Evolutionary conservation across 257 asterid species (phyloP), one percentile per base, ranked within the genome.

Genomic region (Solanum chmielewskii): DNA sequence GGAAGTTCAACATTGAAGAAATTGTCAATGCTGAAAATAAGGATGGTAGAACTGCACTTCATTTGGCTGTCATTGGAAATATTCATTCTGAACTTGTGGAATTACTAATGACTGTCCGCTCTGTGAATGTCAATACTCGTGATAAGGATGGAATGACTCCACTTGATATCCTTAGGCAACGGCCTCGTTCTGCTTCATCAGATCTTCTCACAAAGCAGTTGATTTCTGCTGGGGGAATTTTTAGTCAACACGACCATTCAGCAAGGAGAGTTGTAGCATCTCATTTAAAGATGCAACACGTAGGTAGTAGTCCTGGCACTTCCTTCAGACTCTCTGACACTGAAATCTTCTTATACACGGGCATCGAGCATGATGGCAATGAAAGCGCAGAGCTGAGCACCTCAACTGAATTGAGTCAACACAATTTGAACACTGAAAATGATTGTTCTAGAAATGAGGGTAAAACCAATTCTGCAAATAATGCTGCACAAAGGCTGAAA

Each of bases 281-380:
- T 21, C 98, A 95, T 68, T 86, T 95, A 16, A 94, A 88, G 91
- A 91, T 92, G 92, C 98, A 92, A 39, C 93, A 97, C 33, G 85
- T 92, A 23, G 98, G 99, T 14, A 89, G 89, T 86, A 95, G 98
- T 78, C 99, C 99, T 0, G 99, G 99, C 27, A 94, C 98, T 7
- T 95, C 98, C 5, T 97, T 97, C 88, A 87, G 96, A 85, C 91
- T 94, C 70, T 95, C 96, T 18, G 99, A 97, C 87, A 89, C 92
- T 1, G 98, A 97, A 87, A 94, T 97, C 69, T 94, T 97, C 71
- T 73, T 93, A 83, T 89, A 91, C 88, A 94, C 97, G 0, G 98
- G 99, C 29, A 75, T 94, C 56, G 98, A 92, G 85, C 91, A 89
- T 39, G 94, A 92, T 6, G 93, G 91, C 49, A 33, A 83, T 76